phyloP scores from a whole-genome alignment of 495 filamentous ascomycete species.

The Aspergillus kassunensis region DNA sequence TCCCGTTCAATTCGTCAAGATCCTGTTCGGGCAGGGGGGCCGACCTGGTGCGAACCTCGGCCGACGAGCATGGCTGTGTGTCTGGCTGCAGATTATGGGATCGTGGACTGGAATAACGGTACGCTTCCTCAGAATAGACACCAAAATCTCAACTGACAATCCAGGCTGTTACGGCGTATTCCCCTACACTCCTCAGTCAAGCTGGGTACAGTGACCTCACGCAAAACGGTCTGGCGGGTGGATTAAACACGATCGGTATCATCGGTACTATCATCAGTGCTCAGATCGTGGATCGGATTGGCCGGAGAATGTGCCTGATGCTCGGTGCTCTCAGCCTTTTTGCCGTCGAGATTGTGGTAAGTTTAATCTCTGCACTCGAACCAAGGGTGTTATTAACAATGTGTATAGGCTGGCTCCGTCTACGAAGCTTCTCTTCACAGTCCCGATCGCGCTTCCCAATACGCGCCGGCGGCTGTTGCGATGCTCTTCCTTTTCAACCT shows the following conservation, averaged over 20 bases:
- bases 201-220: constrained; percentile 42
- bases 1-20: constrained; percentile 35
- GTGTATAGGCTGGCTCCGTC: constrained; percentile 29
- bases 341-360: constrained; percentile 32
- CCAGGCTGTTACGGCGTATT: constrained; percentile 40
- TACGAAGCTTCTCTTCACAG: constrained; percentile 36
- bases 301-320: constrained; percentile 44
- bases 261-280: constrained; percentile 52
- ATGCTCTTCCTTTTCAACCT: constrained; percentile 54
- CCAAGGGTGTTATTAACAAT: neutral
- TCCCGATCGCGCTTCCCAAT: constrained; percentile 26
- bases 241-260: constrained; percentile 52
- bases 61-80: constrained; percentile 44
- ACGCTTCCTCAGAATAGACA: constrained; percentile 24
- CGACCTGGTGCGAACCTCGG: constrained; percentile 30
- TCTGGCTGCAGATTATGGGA: constrained; percentile 54
- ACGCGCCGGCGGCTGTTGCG: constrained; percentile 45
- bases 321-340: constrained; percentile 31
- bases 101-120: constrained; percentile 50
- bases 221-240: constrained; percentile 49
- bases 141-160: no score
- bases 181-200: constrained; percentile 37
- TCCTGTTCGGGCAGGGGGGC: constrained; percentile 31
- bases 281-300: constrained; percentile 49
- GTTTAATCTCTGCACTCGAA: neutral